Conservation (phyloP, 805 yeast genomes). For the Zygosaccharomyces lentus region DNA sequence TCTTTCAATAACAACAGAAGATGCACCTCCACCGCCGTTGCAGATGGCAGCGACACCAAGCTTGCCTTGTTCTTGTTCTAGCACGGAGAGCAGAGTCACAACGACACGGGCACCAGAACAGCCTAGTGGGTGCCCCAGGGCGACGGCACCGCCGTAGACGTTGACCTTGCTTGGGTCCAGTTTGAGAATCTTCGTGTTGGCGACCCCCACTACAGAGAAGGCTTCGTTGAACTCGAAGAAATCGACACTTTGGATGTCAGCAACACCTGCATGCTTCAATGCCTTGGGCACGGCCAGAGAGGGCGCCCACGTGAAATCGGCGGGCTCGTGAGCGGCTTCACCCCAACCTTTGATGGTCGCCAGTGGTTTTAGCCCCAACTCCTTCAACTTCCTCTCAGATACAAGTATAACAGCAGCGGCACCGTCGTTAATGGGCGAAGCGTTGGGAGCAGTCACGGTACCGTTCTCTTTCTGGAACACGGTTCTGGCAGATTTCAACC, state of each 20-base stretch:
- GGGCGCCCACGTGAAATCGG: conserved; percentile 95
- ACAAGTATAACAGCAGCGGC: conserved; percentile 92
- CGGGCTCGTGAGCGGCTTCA: conserved; percentile 95
- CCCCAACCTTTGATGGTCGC: conserved; percentile 94
- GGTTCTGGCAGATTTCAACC: conserved; percentile 79
- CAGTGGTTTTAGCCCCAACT: conserved; percentile 81
- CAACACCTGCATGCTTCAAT: conserved; percentile 73
- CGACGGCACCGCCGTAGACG: conserved; percentile 94
- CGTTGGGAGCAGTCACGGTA: conserved; percentile 95
- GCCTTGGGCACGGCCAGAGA: conserved; percentile 95
- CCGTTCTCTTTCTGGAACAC: conserved; percentile 93
- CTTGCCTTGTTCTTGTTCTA: conserved; percentile 80
- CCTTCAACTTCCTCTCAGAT: conserved; percentile 77
- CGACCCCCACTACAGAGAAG: conserved; percentile 92
- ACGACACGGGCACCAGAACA: conserved; percentile 94
- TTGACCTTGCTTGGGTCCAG: conserved; percentile 67
- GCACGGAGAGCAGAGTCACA: conserved; percentile 76
- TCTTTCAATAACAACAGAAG: conserved; percentile 82
- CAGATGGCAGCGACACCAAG: conserved; percentile 94
- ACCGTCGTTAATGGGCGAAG: conserved; percentile 95
- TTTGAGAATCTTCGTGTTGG: conserved; percentile 68
- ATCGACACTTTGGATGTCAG: conserved; percentile 62
- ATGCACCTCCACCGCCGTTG: conserved; percentile 99
- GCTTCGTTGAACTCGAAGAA: conserved; percentile 97
- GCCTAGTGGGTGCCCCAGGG: conserved; percentile 92